Evolutionary conservation across 768 basidiomycete genomes (phyloP).

Genomic region (Mycena vitilis): DNA sequence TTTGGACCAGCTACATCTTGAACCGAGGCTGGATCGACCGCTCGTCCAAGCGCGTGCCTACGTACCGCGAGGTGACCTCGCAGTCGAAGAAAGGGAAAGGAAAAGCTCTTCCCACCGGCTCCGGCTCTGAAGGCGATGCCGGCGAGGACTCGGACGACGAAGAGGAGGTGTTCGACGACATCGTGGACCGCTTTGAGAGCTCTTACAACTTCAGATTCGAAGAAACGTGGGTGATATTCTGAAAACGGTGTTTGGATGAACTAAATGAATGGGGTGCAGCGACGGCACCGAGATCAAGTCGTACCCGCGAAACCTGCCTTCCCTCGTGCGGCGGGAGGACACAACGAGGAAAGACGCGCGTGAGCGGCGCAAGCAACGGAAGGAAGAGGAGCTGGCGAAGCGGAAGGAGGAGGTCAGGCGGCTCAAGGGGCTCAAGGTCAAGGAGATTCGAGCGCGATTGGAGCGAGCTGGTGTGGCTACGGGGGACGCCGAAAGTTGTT

Average conservation of each 20-base stretch:
- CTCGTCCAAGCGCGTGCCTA: conserved; percentile 78
- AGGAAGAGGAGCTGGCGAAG: conserved; percentile 79
- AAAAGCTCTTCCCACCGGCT: conserved; percentile 41
- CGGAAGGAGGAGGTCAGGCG: conserved; percentile 85
- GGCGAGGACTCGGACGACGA: conserved; percentile 55
- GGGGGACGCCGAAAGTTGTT: conserved; percentile 51
- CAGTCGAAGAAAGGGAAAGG: conserved; percentile 46
- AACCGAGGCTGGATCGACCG: conserved; percentile 98
- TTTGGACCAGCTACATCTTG: conserved; percentile 82
- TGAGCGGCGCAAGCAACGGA: conserved; percentile 77
- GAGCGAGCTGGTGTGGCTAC: conserved; percentile 73
- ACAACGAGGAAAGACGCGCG: conserved; percentile 88
- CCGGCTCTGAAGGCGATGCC: conserved; percentile 41
- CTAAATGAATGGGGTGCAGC: conserved; percentile 48
- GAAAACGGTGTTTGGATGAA: neutral
- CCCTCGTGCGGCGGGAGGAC: conserved; percentile 77
- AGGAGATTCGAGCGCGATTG: conserved; percentile 81
- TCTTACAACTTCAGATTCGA: conserved; percentile 99
- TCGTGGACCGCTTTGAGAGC: conserved; percentile 92
- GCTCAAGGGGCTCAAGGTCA: conserved; percentile 86
- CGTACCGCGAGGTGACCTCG: conserved; percentile 83
- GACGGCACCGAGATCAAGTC: conserved; percentile 73
- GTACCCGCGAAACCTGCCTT: conserved; percentile 80
- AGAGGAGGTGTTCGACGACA: conserved; percentile 88
- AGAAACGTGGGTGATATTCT: conserved; percentile 76